These are phyloP conservation scores for Keithomyces neogunnii DNA, from an alignment of 2,329 filamentous ascomycete species.

Conservation along the genomic window DNA sequence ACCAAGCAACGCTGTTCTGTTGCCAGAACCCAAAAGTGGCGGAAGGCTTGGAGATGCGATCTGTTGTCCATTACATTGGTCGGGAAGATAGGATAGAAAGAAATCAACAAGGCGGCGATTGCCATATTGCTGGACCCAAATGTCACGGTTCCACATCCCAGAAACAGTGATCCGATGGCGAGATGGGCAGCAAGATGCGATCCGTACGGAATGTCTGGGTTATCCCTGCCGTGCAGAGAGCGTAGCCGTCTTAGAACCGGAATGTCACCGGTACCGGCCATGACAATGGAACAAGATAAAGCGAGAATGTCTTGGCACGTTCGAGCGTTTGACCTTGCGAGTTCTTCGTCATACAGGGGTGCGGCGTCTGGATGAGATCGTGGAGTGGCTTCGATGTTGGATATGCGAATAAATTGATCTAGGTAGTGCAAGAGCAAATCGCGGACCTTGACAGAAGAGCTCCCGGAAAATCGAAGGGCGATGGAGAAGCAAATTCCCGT, in stretches of 20 bases:
- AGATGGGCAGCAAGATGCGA: slow-evolving; percentile 90
- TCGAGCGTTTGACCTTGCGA: slow-evolving; percentile 72
- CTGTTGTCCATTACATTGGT: slow-evolving; percentile 86
- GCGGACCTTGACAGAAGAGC: slow-evolving; percentile 59
- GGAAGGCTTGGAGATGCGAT: slow-evolving; percentile 89
- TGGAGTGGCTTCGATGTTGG: slow-evolving; percentile 41
- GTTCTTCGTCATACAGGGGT: slow-evolving; percentile 68
- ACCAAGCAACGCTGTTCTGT: slow-evolving; percentile 84
- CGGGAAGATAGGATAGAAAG: slow-evolving; percentile 92
- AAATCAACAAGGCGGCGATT: slow-evolving; percentile 74
- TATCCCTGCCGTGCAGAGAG: slow-evolving; percentile 77
- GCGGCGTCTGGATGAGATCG: slow-evolving; percentile 19
- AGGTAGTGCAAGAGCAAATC: slow-evolving; percentile 79
- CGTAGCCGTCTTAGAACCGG: slow-evolving; percentile 76
- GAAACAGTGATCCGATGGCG: slow-evolving; percentile 81
- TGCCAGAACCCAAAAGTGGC: slow-evolving; percentile 94
- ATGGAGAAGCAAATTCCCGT: slow-evolving; percentile 80
- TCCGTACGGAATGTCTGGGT: slow-evolving; percentile 79
- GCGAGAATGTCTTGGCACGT: slow-evolving; percentile 89
- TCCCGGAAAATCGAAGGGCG: slow-evolving; percentile 66
- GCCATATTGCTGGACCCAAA: slow-evolving; percentile 84
- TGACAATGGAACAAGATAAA: slow-evolving; percentile 75
- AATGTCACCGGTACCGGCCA: slow-evolving; percentile 93
- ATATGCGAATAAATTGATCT: slow-evolving; percentile 76
- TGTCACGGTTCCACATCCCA: slow-evolving; percentile 87